These are phyloP conservation scores for Rhynchospora tenuis DNA, from an alignment of 176 grass and related monocot genomes.

Conservation along the genomic window DNA sequence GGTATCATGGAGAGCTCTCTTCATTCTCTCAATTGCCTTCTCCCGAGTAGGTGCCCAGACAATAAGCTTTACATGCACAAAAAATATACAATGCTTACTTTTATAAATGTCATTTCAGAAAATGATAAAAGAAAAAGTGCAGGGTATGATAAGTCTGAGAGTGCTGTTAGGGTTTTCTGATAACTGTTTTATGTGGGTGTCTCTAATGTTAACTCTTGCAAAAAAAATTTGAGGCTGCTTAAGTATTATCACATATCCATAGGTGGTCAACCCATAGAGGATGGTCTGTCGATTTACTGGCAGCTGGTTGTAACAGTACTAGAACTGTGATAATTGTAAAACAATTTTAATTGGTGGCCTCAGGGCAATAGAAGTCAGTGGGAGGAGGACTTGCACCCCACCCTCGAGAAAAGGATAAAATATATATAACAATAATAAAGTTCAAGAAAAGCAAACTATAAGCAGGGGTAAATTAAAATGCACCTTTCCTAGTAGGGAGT, in stretches of 20 bases:
- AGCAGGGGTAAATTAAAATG: neutral
- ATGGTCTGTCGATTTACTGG: neutral
- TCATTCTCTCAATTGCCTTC: constrained; percentile 55
- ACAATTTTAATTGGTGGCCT: neutral
- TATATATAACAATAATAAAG: neutral
- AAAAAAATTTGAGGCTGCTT: neutral
- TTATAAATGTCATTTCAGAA: constrained; percentile 3
- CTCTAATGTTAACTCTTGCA: too few relatives aligned
- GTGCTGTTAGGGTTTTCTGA: neutral
- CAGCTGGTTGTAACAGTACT: neutral
- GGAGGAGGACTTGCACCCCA: too few relatives aligned
- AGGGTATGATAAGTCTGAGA: neutral
- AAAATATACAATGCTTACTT: neutral
- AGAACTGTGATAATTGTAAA: neutral
- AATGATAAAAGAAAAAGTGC: neutral
- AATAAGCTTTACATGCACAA: constrained; percentile 32
- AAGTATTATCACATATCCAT: neutral
- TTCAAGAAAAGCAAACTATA: neutral
- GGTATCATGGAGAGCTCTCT: constrained; percentile 45
- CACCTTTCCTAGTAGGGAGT: constrained; percentile 50
- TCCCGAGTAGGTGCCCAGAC: constrained; percentile 56
- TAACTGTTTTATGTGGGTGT: too few relatives aligned
- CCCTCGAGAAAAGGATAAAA: neutral
- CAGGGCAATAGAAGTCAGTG: neutral
- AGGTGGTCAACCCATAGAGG: neutral